Base-by-base conservation (phyloP, 23 red algal genomes). In the Gracilaria domingensis region DNA sequence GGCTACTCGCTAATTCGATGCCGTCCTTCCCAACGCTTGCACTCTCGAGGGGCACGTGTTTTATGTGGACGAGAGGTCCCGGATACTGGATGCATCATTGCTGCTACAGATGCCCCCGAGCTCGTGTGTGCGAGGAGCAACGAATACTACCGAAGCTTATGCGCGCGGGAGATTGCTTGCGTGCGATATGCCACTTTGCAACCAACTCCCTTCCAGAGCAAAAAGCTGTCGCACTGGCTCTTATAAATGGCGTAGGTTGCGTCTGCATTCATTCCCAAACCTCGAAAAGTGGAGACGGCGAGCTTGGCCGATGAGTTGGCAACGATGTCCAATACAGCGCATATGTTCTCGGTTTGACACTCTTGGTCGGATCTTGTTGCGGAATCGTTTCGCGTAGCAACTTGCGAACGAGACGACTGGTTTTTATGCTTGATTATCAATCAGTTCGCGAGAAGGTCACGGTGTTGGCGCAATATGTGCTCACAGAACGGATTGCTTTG, bases 341-440 rank as follows among this genome's bases (percentile, higher is more conserved):
- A 83, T 37, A 48, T 74, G 35, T 91, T 91, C 60, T 81, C 88
- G 4, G 88, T 91, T 17, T n/a, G 88, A 91, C 39, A 91, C 57
- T 49, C 78, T 91, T 75, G 78, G 88, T 83, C 76, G 18, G 88
- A 83, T 65, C 62, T 91, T 75, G 88, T 81, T 21, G 75, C 36
- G 8, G 88, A 81, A 34, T 91, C 88, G 18, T 82, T 91, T 40
- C 88, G 76, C 17, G 76, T 91, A 3, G 88, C 88, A 28, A n/a
- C 36, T 83, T 8, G 88, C 88, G 20, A 53, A 38, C 12, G 88
- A 38, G 29, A 77, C 55, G 6, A 74, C 57, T 66, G 88, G n/a
- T 82, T 24, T 34, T 26, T 59, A 60, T 91, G 13, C 60, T 91
- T 26, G 76, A 91, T 72, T n/a, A 66, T 81, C 61, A 83, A 91